Conservation (phyloP, 2,329 filamentous ascomycete species). For the Verruconis gallopava region DNA sequence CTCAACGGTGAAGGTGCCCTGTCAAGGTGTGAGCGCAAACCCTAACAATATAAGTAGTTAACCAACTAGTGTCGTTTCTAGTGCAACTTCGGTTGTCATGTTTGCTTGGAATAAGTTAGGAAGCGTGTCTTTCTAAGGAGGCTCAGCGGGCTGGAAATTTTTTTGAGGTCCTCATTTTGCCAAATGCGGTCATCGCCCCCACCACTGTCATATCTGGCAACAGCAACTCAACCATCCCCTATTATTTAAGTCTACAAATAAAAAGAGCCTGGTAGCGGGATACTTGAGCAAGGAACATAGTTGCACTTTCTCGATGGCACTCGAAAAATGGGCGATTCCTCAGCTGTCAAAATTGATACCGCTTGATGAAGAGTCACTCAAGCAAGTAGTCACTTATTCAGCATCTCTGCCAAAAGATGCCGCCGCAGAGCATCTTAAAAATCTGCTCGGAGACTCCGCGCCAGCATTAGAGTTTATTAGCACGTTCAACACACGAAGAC, state of each 20-base stretch:
- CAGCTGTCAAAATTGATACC: constrained; percentile 52
- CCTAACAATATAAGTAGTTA: neutral
- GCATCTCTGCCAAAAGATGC: constrained; percentile 61
- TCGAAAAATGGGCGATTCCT: constrained; percentile 7
- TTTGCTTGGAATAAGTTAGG: too few species aligned
- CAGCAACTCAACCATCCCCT: too few species aligned
- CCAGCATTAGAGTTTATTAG: constrained; percentile 60
- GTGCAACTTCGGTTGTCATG: constrained; percentile 66
- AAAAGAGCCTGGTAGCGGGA: too few species aligned
- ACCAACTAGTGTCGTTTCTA: constrained; percentile 75
- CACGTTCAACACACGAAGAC: constrained; percentile 57
- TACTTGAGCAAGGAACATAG: too few species aligned
- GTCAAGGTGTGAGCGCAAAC: constrained; percentile 5
- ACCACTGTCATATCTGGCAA: too few species aligned
- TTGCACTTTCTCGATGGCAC: too few species aligned
- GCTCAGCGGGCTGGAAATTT: too few species aligned
- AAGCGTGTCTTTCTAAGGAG: too few species aligned
- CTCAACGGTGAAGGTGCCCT: constrained; percentile 78
- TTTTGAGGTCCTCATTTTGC: too few species aligned
- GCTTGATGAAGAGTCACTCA: constrained; percentile 70
- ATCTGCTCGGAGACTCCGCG: constrained; percentile 76
- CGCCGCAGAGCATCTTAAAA: constrained; percentile 73
- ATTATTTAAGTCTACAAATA: too few species aligned
- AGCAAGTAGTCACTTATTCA: constrained; percentile 74
- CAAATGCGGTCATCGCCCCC: too few species aligned